Evolutionary conservation across 148 eudicot genomes (phyloP), one percentile per base, ranked within the genome.

Genomic region (Chenopodium berlandieri): DNA sequence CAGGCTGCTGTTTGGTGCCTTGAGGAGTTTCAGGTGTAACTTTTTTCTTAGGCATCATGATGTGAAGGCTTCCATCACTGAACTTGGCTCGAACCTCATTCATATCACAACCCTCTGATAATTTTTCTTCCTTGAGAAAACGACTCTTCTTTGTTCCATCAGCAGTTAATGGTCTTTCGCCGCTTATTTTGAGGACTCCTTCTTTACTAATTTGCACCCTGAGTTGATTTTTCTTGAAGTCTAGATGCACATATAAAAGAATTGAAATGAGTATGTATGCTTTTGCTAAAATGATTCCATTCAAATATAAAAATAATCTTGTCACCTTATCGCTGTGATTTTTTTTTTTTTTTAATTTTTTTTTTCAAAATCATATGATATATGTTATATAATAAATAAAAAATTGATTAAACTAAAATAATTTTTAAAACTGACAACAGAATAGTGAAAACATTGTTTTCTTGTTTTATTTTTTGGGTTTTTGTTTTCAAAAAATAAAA

Each of bases 221-320:
- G 56, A 94, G 78, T 66, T 94, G 87, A 1, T 94, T 91, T 80
- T 85, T 94, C 80, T 82, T 93, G 84, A 93, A 93, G 4, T 82
- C 95, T 92, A 76, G 6, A 60, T 50, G 32, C 23, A 7, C 60
- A 77, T 16, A 50, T 50, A 10, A 2, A 2, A 10, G 16, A 10
- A 10, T 12, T 52, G 56, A 40, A 10, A 52, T 52, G 56, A 40
- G 44, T 0, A 40, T 40, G 0, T 40, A 40, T 40, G 44, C 44
- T 40, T 8, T 40, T 40, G 1, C 44, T 40, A 40, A 10, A 52
- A 12, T 0, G 12, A 14, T 52, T 14, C 2, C 14, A 9, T 9
- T 50, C 13, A 50, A 9, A 50, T 50, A 50, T 11, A 13, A 0
- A 50, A 50, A 13, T 3, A 9, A 50, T 2, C 14, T 50, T 50